Percentiles rank a stretch among this genome's conserved stretches.
phyloP scores from a whole-genome alignment of 495 filamentous ascomycete species.

The Hypoxylon lienhwacheense region DNA sequence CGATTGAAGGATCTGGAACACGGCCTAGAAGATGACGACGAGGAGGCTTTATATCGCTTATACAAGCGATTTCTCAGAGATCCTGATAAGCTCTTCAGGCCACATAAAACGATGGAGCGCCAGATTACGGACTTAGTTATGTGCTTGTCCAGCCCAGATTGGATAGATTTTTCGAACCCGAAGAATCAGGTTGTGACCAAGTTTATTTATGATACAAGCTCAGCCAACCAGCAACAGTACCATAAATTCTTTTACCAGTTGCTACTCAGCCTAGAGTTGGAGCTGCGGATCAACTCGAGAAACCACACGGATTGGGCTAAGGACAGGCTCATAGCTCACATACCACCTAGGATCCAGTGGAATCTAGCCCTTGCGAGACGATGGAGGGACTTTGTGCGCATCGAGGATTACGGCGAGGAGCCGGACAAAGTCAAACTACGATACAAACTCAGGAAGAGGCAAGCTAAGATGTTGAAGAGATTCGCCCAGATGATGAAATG shows the following conservation, averaged over 20 bases:
- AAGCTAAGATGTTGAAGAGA: constrained; percentile 63
- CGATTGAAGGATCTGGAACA: constrained; percentile 58
- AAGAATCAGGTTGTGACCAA: constrained; percentile 67
- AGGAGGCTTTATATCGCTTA: constrained; percentile 56
- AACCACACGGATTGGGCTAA: constrained; percentile 57
- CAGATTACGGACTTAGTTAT: constrained; percentile 70
- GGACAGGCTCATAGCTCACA: constrained; percentile 57
- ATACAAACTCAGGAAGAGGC: constrained; percentile 59
- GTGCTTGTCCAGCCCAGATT: constrained; percentile 60
- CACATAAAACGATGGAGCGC: constrained; percentile 60
- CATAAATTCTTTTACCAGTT: constrained; percentile 74
- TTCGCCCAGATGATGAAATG: constrained; percentile 73
- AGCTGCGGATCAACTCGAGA: constrained; percentile 60
- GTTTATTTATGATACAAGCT: constrained; percentile 57
- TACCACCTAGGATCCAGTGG: constrained; percentile 70
- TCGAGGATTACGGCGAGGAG: constrained; percentile 52
- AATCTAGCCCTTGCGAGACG: constrained; percentile 66
- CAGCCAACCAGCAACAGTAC: constrained; percentile 42
- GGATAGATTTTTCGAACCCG: constrained; percentile 68
- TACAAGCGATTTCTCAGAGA: constrained; percentile 56
- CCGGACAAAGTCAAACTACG: constrained; percentile 54
- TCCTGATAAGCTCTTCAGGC: constrained; percentile 52
- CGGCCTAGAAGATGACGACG: constrained; percentile 60
- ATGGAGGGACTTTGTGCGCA: constrained; percentile 67
- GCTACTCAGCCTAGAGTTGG: constrained; percentile 67